These are phyloP conservation scores for Onygenales sp. DNA, from an alignment of 2,329 filamentous ascomycete genomes.

Conservation along the genomic window DNA sequence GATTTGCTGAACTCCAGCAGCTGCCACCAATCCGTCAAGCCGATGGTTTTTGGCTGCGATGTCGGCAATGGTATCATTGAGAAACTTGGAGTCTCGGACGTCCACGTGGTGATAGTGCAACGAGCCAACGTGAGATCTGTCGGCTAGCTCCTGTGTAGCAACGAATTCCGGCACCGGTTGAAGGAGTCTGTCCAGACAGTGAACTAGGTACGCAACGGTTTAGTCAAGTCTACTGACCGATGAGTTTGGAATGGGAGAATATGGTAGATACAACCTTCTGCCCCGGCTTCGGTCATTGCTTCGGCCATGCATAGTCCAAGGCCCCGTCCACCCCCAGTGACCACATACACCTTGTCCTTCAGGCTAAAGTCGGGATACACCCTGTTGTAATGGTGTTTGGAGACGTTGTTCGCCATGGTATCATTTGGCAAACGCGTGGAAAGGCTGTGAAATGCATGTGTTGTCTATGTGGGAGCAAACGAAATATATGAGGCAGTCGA, in stretches of 20 bases:
- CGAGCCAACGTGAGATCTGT: constrained; percentile 23
- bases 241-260: background rate
- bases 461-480: background rate
- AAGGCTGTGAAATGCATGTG: background rate
- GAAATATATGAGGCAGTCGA: background rate
- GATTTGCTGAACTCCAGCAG: constrained; percentile 35
- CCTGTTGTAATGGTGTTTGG: constrained; percentile 1
- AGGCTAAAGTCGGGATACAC: constrained; percentile 40
- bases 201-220: constrained; percentile 24
- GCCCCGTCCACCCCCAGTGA: constrained; percentile 37
- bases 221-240: background rate
- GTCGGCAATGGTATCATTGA: constrained; percentile 13
- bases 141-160: constrained; percentile 24
- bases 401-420: background rate
- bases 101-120: constrained; percentile 41
- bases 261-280: constrained; percentile 24
- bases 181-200: constrained; percentile 39
- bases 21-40: constrained; percentile 34
- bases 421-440: background rate
- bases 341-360: constrained; percentile 29
- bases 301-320: constrained; percentile 37
- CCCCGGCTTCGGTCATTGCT: constrained; percentile 39
- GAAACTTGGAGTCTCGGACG: constrained; percentile 32
- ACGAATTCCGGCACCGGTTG: constrained; percentile 36
- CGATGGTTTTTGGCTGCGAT: constrained; percentile 13